A percentile compares a stretch with the other conserved stretches of the same genome.
These are phyloP conservation scores for Lachnellula arida DNA, from an alignment of 2,329 filamentous ascomycete genomes.

Conservation along the genomic window DNA sequence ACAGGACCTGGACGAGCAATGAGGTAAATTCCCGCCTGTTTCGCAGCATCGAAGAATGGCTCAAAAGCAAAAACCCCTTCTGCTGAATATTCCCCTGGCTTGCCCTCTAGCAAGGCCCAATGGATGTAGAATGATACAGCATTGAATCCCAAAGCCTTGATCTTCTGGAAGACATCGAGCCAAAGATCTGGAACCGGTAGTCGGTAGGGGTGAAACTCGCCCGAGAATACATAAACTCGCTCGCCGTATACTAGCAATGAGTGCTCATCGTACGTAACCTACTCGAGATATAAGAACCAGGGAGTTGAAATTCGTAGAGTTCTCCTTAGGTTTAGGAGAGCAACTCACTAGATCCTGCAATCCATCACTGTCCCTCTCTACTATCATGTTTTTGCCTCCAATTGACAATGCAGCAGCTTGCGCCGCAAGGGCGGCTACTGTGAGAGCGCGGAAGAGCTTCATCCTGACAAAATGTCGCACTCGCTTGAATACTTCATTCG, in stretches of 20 bases:
- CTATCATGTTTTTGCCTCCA: slow-evolving; percentile 44
- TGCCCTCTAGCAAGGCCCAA: slow-evolving; percentile 74
- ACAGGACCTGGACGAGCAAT: slow-evolving; percentile 47
- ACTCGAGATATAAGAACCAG: background rate
- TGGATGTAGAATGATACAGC: slow-evolving; percentile 74
- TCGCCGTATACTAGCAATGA: slow-evolving; percentile 59
- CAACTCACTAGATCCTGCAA: slow-evolving; percentile 51
- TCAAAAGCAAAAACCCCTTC: slow-evolving; percentile 69
- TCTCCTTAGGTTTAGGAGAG: background rate
- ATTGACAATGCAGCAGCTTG: slow-evolving; percentile 44
- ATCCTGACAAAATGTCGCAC: slow-evolving; percentile 23
- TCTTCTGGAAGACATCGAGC: slow-evolving; percentile 75
- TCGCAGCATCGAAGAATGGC: slow-evolving; percentile 72
- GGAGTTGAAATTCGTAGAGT: background rate
- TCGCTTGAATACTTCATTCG: background rate
- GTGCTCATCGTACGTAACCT: slow-evolving; percentile 59
- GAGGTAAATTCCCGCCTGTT: slow-evolving; percentile 69
- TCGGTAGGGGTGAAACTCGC: slow-evolving; percentile 59
- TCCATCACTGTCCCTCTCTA: slow-evolving; percentile 45
- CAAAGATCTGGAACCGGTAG: slow-evolving; percentile 58
- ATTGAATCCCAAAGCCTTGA: slow-evolving; percentile 76
- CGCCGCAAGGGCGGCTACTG: slow-evolving; percentile 37
- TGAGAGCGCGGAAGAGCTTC: slow-evolving; percentile 35
- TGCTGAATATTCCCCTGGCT: slow-evolving; percentile 62
- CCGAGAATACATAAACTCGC: slow-evolving; percentile 56